Conservation (phyloP, 2,329 filamentous ascomycete genomes). For the Trichoderma sp. region DNA sequence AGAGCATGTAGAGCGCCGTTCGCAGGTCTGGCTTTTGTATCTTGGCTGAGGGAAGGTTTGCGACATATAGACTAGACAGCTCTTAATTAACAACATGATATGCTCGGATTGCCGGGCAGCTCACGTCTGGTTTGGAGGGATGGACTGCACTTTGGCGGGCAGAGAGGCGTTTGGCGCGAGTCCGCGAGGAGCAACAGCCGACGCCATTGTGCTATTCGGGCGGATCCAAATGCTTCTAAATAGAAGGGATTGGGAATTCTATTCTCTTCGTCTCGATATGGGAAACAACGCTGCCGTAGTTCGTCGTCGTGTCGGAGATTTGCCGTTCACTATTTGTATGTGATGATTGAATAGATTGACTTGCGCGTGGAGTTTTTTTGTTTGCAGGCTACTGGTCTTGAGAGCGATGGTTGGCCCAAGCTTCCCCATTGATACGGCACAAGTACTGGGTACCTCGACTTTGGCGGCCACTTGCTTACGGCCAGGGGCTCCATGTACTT, state of each 20-base stretch:
- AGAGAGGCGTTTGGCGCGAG: conserved; percentile 42
- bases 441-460: conserved; percentile 11
- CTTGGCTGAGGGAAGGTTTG: conserved; percentile 81
- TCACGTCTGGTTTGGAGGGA: conserved; percentile 73
- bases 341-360: neutral
- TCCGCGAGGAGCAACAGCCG: conserved; percentile 39
- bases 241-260: neutral
- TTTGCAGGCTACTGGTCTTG: conserved; percentile 16
- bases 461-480: neutral
- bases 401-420: conserved; percentile 27
- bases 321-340: neutral
- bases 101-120: conserved; percentile 32
- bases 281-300: neutral
- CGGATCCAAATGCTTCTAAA: neutral
- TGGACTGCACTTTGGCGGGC: conserved; percentile 50
- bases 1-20: conserved; percentile 85
- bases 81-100: conserved; percentile 1
- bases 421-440: conserved; percentile 19
- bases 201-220: conserved; percentile 31
- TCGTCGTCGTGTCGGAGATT: neutral
- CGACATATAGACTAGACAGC: conserved; percentile 72
- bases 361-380: conserved; percentile 30
- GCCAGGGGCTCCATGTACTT: conserved; percentile 12
- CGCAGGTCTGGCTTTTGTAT: conserved; percentile 85
- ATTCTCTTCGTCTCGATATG: neutral